Evolutionary conservation across 257 asterid species (phyloP).

Genomic region (Lycium barbarum): DNA sequence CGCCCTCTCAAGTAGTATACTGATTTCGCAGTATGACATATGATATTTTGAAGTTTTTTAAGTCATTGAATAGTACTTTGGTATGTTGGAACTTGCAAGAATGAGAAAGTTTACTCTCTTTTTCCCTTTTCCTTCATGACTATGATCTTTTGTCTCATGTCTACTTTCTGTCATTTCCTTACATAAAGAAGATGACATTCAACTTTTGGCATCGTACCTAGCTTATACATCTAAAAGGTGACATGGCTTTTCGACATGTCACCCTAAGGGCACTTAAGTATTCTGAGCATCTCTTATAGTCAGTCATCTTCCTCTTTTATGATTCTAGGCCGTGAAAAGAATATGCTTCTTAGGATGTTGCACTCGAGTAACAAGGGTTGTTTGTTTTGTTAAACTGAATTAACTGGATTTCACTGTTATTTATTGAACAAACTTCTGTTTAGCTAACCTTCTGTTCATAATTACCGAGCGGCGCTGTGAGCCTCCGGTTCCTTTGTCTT

Average conservation of each 20-base stretch:
- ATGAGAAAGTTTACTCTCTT: slow-evolving; percentile 20
- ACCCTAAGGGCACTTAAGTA: not conserved
- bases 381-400: slow-evolving; percentile 4
- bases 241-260: not conserved
- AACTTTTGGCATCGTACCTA: not conserved
- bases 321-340: not conserved
- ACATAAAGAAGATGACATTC: not conserved
- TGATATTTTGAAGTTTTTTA: slow-evolving; percentile 30
- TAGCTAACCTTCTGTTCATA: slow-evolving; percentile 19
- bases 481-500: slow-evolving; percentile 15
- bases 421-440: slow-evolving; percentile 2
- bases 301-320: slow-evolving; percentile 19
- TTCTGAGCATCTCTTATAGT: not conserved
- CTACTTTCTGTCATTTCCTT: not conserved
- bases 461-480: not conserved
- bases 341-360: not conserved
- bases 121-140: slow-evolving; percentile 5
- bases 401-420: slow-evolving; percentile 17
- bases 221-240: not conserved
- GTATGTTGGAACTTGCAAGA: not conserved
- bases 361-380: not conserved
- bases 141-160: not conserved
- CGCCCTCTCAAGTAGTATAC: slow-evolving; percentile 7
- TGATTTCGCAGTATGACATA: slow-evolving; percentile 31
- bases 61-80: slow-evolving; percentile 17